phyloP scores from a whole-genome alignment of 805 yeast species.

The Yarrowia sp. region DNA sequence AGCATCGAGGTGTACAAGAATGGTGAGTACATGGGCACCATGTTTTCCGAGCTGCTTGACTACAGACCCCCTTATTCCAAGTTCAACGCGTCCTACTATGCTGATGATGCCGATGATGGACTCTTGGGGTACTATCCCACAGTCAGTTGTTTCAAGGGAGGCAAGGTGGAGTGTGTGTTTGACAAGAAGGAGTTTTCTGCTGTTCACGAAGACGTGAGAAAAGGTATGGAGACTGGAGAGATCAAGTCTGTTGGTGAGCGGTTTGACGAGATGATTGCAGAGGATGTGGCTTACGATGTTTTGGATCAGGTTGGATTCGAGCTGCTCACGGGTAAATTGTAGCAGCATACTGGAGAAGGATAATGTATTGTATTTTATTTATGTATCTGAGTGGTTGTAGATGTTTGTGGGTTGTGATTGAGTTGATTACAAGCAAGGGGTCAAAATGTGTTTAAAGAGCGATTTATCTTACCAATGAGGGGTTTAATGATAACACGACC shows the following conservation, averaged over 20 bases:
- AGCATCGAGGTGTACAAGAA: slow-evolving; percentile 69
- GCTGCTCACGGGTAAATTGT: slow-evolving; percentile 14
- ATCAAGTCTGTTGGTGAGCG: slow-evolving; percentile 56
- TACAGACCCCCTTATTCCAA: slow-evolving; percentile 76
- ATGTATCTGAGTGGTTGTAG: neutral
- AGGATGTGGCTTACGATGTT: slow-evolving; percentile 78
- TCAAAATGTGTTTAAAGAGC: no score
- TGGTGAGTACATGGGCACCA: slow-evolving; percentile 63
- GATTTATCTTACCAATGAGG: no score
- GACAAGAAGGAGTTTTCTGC: slow-evolving; percentile 56
- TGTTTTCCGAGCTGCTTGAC: slow-evolving; percentile 64
- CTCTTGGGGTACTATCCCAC: slow-evolving; percentile 88
- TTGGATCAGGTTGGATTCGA: slow-evolving; percentile 72
- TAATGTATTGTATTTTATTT: neutral
- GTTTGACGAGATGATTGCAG: slow-evolving; percentile 67
- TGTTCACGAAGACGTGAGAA: slow-evolving; percentile 39
- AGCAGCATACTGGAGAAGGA: neutral
- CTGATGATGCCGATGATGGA: slow-evolving; percentile 62
- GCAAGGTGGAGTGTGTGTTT: slow-evolving; percentile 65
- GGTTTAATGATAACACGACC: no score
- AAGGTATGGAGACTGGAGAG: slow-evolving; percentile 24
- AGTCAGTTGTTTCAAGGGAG: slow-evolving; percentile 75
- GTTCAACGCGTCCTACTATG: slow-evolving; percentile 33
- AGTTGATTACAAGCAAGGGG: no score
- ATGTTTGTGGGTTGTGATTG: neutral